phyloP scores from a whole-genome alignment of 2,329 filamentous ascomycete species.

The Fusarium globosum region DNA sequence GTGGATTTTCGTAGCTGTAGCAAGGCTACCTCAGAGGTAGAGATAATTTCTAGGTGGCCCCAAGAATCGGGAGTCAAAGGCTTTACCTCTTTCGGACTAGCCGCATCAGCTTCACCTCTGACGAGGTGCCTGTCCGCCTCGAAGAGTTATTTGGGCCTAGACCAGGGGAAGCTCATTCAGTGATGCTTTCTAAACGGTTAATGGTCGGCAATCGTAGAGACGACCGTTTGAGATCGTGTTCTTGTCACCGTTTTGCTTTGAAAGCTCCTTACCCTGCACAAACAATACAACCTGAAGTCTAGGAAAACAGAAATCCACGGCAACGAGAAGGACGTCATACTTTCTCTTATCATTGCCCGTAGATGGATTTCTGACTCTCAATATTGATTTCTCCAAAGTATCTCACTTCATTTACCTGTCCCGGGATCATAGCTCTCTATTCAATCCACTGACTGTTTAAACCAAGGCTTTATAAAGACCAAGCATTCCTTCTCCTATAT shows the following conservation, averaged over 20 bases:
- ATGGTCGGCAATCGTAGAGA: constrained; percentile 29
- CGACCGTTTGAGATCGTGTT: background rate
- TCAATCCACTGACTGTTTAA: background rate
- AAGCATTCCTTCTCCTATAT: background rate
- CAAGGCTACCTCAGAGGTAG: constrained; percentile 46
- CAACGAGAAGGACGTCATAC: background rate
- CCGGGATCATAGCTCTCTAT: no score
- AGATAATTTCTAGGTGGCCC: constrained; percentile 51
- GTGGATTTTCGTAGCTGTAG: constrained; percentile 50
- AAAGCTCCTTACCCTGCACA: constrained; percentile 7
- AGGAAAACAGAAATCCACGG: background rate
- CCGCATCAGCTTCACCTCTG: constrained; percentile 22
- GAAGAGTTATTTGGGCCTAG: constrained; percentile 26
- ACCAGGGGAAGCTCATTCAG: constrained; percentile 29
- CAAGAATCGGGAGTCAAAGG: constrained; percentile 39
- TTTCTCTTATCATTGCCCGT: background rate
- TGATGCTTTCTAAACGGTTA: constrained; percentile 24
- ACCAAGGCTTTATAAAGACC: no score
- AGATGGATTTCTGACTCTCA: background rate
- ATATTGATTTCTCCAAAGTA: background rate
- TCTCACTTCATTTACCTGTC: no score
- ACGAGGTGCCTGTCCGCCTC: constrained; percentile 23
- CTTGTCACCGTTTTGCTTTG: background rate
- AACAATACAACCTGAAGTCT: background rate
- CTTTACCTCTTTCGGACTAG: constrained; percentile 40